These are phyloP conservation scores for Fusarium transvaalense DNA, from an alignment of 2,329 filamentous ascomycete species.

Conservation along the genomic window DNA sequence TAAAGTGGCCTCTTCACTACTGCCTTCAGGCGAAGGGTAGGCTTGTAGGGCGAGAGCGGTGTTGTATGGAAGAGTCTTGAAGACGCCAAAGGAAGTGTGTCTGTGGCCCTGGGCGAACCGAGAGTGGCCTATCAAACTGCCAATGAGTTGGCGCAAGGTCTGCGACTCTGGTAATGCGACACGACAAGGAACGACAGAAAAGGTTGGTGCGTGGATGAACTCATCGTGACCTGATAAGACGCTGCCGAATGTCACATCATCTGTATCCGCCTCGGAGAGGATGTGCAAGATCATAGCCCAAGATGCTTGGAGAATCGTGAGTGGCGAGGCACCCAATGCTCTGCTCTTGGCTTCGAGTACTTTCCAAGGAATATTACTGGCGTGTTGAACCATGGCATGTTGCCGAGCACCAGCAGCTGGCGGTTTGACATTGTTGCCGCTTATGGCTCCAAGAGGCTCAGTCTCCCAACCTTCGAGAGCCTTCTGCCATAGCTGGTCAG, in stretches of 20 bases:
- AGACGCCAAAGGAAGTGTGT: constrained; percentile 17
- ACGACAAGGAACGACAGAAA: constrained; percentile 27
- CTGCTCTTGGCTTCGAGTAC: constrained; percentile 12
- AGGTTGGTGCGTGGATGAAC: constrained; percentile 14
- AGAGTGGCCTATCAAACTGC: not conserved
- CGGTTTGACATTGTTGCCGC: constrained; percentile 11
- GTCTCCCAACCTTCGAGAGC: constrained; percentile 19
- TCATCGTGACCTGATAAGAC: constrained; percentile 16
- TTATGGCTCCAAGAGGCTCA: constrained; percentile 14
- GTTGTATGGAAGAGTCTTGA: constrained; percentile 34
- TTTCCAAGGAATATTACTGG: constrained; percentile 1
- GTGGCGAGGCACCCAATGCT: constrained; percentile 5
- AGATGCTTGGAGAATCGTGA: constrained; percentile 10
- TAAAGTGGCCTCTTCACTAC: fast-evolving
- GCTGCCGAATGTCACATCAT: constrained; percentile 12
- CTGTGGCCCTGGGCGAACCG: constrained; percentile 7
- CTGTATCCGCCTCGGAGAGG: constrained; percentile 15
- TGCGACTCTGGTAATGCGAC: constrained; percentile 8
- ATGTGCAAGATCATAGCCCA: constrained; percentile 25
- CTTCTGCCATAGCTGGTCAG: constrained; percentile 13
- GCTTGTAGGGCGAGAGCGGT: constrained; percentile 25
- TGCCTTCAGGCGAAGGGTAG: not conserved
- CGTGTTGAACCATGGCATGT: constrained; percentile 11
- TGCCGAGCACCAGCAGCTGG: not conserved
- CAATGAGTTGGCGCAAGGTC: not conserved